Evolutionary conservation across 2,329 filamentous ascomycete species (phyloP), one percentile per base, ranked within the genome.

Genomic region (Xylariaceae sp.): DNA sequence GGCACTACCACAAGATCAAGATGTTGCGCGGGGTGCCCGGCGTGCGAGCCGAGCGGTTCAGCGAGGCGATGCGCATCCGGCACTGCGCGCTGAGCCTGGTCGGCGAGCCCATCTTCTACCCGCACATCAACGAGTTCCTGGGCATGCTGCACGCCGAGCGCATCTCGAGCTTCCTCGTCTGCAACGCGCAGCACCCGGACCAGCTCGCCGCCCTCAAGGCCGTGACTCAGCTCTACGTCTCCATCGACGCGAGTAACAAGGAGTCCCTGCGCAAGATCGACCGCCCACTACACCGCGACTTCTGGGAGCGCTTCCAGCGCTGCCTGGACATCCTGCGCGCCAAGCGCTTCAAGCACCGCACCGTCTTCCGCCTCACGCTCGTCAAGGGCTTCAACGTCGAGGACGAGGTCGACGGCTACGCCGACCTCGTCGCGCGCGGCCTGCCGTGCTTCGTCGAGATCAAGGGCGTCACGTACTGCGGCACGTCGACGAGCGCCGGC

Each of bases 341-440:
- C 70, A 89, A 90, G 73, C 84, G 93, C 33, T 88, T 90, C 76
- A 81, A 86, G 49, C 93, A 97, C 70, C 87, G 93, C 49, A 97
- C 94, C 5, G 94, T 97, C 3, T 97, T 96, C 79, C 86, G 94
- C 1, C 81, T 97, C 3, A 97, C 93, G 0, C 85, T 99, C 2
- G 94, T 97, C 69, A 97, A 97, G 76, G 93, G 92, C 3, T 97
- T 99, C 82, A 97, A 99, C 70, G 85, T 97, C 60, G 93, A 96
- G 20, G 92, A 96, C 63, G 94, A 97, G 72, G 91, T 87, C 5
- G 83, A 87, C 60, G 93, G 93, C 4, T 97, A 99, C 67, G 93
- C 93, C 0, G 86, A 91, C 66, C 84, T 97, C 1, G 89, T 97
- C 15, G 89, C 92, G 68, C 85, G 86, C 61, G 92, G 89, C 0